Conservation (phyloP, 805 yeast genomes). For the Spathaspora sp. region DNA sequence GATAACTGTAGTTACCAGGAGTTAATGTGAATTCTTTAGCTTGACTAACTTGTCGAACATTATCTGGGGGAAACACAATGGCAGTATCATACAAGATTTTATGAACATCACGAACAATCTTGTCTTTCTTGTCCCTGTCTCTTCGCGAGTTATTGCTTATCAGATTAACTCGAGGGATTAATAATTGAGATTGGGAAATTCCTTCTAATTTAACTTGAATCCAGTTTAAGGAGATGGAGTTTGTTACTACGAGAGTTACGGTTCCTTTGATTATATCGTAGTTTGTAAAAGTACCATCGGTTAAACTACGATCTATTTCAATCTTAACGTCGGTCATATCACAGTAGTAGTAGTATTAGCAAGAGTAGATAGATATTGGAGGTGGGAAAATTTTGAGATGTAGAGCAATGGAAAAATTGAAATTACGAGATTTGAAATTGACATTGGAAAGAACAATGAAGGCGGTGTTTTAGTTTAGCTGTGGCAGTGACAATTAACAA, state of each 20-base stretch:
- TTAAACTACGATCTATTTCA: slow-evolving; percentile 28
- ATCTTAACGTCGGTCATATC: slow-evolving; percentile 20
- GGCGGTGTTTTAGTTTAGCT: too few relatives aligned
- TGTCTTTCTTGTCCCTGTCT: slow-evolving; percentile 16
- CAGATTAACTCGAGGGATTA: slow-evolving; percentile 18
- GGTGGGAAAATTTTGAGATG: neutral
- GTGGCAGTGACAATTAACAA: too few relatives aligned
- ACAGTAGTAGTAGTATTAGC: too few relatives aligned
- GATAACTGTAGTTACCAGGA: slow-evolving; percentile 50
- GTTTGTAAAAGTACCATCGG: slow-evolving; percentile 45
- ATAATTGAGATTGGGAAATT: slow-evolving; percentile 34
- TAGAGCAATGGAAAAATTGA: neutral
- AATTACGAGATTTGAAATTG: neutral
- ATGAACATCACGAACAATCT: slow-evolving; percentile 35
- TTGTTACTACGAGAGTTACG: slow-evolving; percentile 34
- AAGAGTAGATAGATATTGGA: neutral
- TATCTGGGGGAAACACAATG: slow-evolving; percentile 51
- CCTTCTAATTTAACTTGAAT: slow-evolving; percentile 55
- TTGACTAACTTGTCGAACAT: slow-evolving; percentile 40
- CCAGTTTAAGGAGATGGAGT: slow-evolving; percentile 40
- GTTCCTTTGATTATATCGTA: slow-evolving; percentile 41
- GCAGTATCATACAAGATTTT: slow-evolving; percentile 46
- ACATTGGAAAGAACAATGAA: neutral
- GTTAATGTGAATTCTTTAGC: slow-evolving; percentile 44
- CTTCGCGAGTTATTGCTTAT: neutral